Base-by-base conservation (phyloP, 1,284 basidiomycete species). In the Dichomitus squalens region DNA sequence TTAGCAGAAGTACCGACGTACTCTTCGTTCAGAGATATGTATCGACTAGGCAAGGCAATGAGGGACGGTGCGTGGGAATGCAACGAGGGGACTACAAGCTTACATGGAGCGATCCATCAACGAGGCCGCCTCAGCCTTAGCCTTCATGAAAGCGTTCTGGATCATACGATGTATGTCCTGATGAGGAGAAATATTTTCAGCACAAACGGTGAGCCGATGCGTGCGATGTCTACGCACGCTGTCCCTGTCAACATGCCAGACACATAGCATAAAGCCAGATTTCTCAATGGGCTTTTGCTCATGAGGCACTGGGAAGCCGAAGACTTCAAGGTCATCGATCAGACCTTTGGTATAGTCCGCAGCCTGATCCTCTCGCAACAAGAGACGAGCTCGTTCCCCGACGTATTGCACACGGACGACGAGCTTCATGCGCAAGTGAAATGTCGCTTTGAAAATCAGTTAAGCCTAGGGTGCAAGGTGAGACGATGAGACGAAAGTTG, bases 21-120 rank as follows among this genome's bases (percentile, higher is more conserved):
- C 62, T 64, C 62, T 64, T 64, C 62, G 53, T 61, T 64, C 29
- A 64, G 40, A 27, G 62, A 64, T 8, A 64, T 61, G 51, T 64
- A 64, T 20, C 59, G 59, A 34, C 62, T 64, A 21, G 48, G 14
- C 34, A 20, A 5, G 7, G 41, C 14, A 14, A 55, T 35, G n/a
- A 39, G 14, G 35, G 34, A 44, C 18, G 31, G 38, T 35, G 41
- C 7, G 29, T 47, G 29, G 14, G 25, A 33, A 47, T 18, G 18
- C 20, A 29, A 29, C 7, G 27, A 18, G 44, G 18, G n/a, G 29
- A 18, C n/a, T 16, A n/a, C 8, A 20, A 16, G 43, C 61, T 63
- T 40, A 63, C 61, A 63, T 63, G 8, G 56, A 56, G 18, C 61
- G 47, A 29, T 60, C 59, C 21, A 56, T 40, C 16, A 63, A 44